These are phyloP conservation scores for Jaminaea rosea DNA, from an alignment of 1,284 basidiomycete genomes.

Conservation along the genomic window DNA sequence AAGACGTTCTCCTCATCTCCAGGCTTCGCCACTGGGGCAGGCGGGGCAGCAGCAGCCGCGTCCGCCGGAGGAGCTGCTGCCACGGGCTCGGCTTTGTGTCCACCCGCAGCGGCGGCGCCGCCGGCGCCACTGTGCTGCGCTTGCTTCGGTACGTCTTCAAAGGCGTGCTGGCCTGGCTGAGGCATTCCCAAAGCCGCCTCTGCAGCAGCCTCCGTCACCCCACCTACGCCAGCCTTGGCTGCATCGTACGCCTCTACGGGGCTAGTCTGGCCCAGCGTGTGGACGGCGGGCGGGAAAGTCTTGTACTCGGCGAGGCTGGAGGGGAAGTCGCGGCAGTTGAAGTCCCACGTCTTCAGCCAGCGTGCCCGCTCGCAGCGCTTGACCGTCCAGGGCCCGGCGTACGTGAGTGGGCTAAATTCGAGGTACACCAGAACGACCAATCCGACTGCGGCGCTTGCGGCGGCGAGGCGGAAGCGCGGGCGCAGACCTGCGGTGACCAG, in stretches of 20 bases:
- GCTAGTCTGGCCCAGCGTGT: not conserved
- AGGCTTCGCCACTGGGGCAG: not conserved
- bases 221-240: not conserved
- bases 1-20: not conserved
- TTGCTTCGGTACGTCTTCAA: conserved; percentile 8
- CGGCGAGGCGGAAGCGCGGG: conserved; percentile 67
- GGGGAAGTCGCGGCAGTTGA: conserved; percentile 61
- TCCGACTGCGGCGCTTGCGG: conserved; percentile 64
- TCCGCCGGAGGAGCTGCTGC: not conserved
- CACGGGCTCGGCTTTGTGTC: not conserved
- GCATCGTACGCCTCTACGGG: not conserved
- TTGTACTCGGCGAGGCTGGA: conserved; percentile 17
- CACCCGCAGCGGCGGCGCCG: not conserved
- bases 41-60: not conserved
- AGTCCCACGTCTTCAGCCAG: conserved; percentile 92
- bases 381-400: conserved; percentile 81
- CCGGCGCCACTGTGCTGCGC: conserved; percentile 3
- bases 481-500: conserved; percentile 68
- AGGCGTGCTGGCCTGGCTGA: conserved; percentile 12
- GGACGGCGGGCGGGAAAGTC: conserved; percentile 21
- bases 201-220: not conserved
- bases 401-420: conserved; percentile 72
- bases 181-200: not conserved
- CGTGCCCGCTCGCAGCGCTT: conserved; percentile 65
- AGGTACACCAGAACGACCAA: conserved; percentile 70